These are phyloP conservation scores for Boletus vinaceobasis DNA, from an alignment of 768 basidiomycete species.

Conservation along the genomic window DNA sequence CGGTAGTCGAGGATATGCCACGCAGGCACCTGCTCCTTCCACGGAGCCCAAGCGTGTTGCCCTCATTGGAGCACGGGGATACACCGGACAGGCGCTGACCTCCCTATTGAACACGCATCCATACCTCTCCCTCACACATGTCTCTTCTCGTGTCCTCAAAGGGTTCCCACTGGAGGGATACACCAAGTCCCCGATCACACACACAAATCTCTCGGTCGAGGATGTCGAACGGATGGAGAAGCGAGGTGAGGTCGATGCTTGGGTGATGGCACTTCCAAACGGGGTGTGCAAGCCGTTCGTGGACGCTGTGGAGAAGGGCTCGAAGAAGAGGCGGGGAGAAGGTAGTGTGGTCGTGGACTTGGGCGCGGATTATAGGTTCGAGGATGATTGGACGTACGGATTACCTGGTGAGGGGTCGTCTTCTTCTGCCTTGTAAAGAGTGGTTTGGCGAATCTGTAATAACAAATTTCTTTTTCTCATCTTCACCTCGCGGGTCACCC, in stretches of 20 bases:
- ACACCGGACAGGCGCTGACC: slow-evolving; percentile 90
- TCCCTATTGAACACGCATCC: slow-evolving; percentile 87
- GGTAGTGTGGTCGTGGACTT: slow-evolving; percentile 85
- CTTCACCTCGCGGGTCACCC: background rate
- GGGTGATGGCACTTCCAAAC: slow-evolving; percentile 99
- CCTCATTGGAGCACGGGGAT: slow-evolving; percentile 95
- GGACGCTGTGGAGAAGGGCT: slow-evolving; percentile 83
- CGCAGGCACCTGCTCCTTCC: no score
- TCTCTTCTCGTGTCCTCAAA: slow-evolving; percentile 92
- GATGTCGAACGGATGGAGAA: slow-evolving; percentile 91
- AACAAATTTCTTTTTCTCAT: slow-evolving; percentile 34
- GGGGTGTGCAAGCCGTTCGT: slow-evolving; percentile 96
- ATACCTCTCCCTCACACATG: slow-evolving; percentile 84
- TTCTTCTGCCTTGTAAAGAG: slow-evolving; percentile 25
- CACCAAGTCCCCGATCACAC: slow-evolving; percentile 66
- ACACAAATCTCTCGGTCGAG: slow-evolving; percentile 72
- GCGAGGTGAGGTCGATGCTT: slow-evolving; percentile 88
- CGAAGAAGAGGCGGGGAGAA: slow-evolving; percentile 45
- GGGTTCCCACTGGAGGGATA: slow-evolving; percentile 80
- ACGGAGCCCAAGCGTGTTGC: no score
- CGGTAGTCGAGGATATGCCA: no score
- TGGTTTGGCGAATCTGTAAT: slow-evolving; percentile 33
- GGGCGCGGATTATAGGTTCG: slow-evolving; percentile 93
- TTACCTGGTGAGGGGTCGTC: slow-evolving; percentile 86
- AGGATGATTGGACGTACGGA: slow-evolving; percentile 94